Conservation (phyloP, 2,329 filamentous ascomycete genomes). For the Pseudogymnoascus sp. region DNA sequence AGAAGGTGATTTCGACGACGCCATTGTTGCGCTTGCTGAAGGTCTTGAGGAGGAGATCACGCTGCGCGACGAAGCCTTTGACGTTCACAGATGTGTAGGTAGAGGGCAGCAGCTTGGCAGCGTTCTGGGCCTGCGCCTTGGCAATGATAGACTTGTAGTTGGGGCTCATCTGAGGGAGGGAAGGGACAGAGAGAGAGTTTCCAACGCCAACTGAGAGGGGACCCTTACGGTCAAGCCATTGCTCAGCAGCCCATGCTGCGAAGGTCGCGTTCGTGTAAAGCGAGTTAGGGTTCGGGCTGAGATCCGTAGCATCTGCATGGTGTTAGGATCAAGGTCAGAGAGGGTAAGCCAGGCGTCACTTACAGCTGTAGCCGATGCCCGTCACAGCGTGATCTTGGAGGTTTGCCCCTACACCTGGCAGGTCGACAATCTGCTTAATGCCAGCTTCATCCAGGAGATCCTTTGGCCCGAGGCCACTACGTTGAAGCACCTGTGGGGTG, state of each 20-base stretch:
- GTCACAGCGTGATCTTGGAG: conserved; percentile 27
- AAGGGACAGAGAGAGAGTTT: conserved; percentile 22
- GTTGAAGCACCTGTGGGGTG: conserved; percentile 17
- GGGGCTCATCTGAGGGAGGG: conserved; percentile 22
- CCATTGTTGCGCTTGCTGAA: conserved; percentile 21
- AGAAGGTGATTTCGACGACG: conserved; percentile 28
- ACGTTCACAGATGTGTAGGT: conserved; percentile 10
- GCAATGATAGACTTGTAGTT: conserved; percentile 21
- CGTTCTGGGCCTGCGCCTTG: conserved; percentile 22
- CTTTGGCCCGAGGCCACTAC: conserved; percentile 24
- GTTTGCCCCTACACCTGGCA: conserved; percentile 36
- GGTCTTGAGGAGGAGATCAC: conserved; percentile 19
- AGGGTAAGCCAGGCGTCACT: not conserved
- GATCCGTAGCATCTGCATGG: not conserved
- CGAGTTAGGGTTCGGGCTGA: conserved; percentile 14
- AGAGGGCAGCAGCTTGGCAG: conserved; percentile 18
- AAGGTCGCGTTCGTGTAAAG: conserved; percentile 27
- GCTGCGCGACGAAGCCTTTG: conserved; percentile 21
- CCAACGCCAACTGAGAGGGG: conserved; percentile 32
- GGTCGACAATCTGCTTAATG: conserved; percentile 30
- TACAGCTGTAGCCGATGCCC: conserved; percentile 10
- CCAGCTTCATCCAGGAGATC: conserved; percentile 25
- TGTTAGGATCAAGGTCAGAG: not conserved
- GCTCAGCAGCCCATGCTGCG: conserved; percentile 27
- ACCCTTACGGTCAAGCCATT: conserved; percentile 27